These are phyloP conservation scores for Crithidia sp. DNA, from an alignment of 208 protist genomes.

Conservation along the genomic window DNA sequence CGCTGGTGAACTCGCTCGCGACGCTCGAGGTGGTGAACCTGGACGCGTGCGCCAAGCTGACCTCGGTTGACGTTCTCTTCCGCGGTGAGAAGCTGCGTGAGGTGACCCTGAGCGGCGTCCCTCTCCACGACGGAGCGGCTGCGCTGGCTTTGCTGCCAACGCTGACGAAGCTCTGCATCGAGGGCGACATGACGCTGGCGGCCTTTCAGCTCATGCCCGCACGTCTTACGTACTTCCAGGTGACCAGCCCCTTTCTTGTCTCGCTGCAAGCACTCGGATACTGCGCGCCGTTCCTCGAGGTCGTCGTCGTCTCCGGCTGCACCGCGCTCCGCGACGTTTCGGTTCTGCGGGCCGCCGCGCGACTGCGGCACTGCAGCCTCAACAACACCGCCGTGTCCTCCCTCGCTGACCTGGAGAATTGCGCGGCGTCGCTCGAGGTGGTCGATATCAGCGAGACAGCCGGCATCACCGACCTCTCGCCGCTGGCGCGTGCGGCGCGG, in stretches of 20 bases:
- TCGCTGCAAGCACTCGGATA: not conserved
- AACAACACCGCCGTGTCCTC: conserved; percentile 15
- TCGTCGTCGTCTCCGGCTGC: conserved; percentile 10
- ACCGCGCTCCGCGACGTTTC: not conserved
- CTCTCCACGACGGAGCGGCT: conserved; percentile 5
- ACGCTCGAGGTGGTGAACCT: conserved; percentile 2
- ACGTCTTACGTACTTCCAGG: conserved; percentile 6
- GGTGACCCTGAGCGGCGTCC: not conserved
- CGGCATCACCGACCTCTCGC: not conserved
- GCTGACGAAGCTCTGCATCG: not conserved
- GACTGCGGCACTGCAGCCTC: conserved; percentile 3
- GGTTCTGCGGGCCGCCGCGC: not conserved
- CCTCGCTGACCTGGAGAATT: not conserved
- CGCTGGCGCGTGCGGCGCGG: not conserved
- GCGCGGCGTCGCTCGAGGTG: conserved; percentile 6
- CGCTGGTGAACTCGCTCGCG: not conserved
- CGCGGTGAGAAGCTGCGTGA: conserved; percentile 7
- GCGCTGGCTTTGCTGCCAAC: conserved; percentile 10
- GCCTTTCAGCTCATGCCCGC: conserved; percentile 7
- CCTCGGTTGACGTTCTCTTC: conserved; percentile 3
- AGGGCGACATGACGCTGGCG: conserved; percentile 3
- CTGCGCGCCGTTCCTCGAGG: conserved; percentile 9
- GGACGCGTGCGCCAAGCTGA: not conserved
- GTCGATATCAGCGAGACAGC: conserved; percentile 1
- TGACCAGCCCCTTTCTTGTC: not conserved